A percentile compares a stretch with the other conserved stretches of the same genome.
Evolutionary conservation across 2,329 filamentous ascomycete species (phyloP).

Genomic region (Colletotrichum chrysophilum): DNA sequence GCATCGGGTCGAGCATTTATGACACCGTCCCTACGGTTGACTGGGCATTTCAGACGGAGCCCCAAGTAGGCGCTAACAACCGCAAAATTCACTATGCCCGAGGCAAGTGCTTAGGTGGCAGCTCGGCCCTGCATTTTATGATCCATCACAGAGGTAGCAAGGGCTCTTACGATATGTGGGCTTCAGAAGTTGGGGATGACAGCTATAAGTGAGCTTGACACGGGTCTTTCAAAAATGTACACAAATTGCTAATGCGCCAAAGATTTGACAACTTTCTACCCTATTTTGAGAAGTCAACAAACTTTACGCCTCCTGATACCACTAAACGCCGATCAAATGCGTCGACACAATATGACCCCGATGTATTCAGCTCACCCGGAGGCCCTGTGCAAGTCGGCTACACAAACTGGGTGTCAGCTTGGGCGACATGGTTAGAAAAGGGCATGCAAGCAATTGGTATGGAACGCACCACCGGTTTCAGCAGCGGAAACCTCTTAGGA

Average conservation of each 20-base stretch:
- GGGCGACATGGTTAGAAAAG: slow-evolving; percentile 24
- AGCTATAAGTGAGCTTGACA: slow-evolving; percentile 26
- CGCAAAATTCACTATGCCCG: slow-evolving; percentile 38
- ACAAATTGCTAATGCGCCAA: background rate
- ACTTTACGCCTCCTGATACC: slow-evolving; percentile 33
- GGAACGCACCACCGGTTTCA: slow-evolving; percentile 37
- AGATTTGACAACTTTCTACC: slow-evolving; percentile 31
- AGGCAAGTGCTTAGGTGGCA: slow-evolving; percentile 39
- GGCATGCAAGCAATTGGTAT: slow-evolving; percentile 48
- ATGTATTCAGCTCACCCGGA: slow-evolving; percentile 27
- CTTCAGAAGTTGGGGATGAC: slow-evolving; percentile 33
- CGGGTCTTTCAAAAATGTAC: background rate
- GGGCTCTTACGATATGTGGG: slow-evolving; percentile 33
- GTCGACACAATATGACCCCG: slow-evolving; percentile 29
- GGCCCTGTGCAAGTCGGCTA: slow-evolving; percentile 31
- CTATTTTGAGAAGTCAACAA: slow-evolving; percentile 34
- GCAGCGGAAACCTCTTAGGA: slow-evolving; percentile 45
- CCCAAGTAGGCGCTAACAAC: slow-evolving; percentile 27
- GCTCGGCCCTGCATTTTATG: slow-evolving; percentile 32
- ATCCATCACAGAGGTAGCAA: slow-evolving; percentile 29
- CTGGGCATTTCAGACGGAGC: slow-evolving; percentile 31
- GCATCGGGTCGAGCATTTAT: background rate
- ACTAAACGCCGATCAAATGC: slow-evolving; percentile 3
- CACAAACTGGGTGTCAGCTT: slow-evolving; percentile 27
- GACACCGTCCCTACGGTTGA: slow-evolving; percentile 30